Evolutionary conservation across 352 stramenopile species (phyloP).

Genomic region (Thalassiosira livingstoniorum): DNA sequence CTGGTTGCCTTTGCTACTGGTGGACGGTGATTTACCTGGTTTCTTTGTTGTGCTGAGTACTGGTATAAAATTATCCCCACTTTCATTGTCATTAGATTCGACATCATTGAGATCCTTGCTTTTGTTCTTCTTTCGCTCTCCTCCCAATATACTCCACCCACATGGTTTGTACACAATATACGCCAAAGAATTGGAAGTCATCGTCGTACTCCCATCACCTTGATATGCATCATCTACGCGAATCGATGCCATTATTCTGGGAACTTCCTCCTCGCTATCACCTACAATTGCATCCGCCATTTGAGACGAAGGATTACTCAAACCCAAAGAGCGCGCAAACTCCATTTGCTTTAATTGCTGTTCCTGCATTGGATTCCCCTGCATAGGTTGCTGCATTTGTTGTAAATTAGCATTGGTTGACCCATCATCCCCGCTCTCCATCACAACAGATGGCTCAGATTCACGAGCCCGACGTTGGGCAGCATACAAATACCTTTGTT

Average conservation of each 20-base stretch:
- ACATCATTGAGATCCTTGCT: not conserved
- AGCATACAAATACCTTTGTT: slow-evolving; percentile 77
- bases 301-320: slow-evolving; percentile 53
- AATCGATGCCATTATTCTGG: slow-evolving; percentile 62
- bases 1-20: slow-evolving; percentile 35
- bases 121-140: slow-evolving; percentile 35
- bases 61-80: slow-evolving; percentile 5
- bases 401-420: not conserved
- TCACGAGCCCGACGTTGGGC: slow-evolving; percentile 51
- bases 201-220: slow-evolving; percentile 18
- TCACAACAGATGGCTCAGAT: not conserved
- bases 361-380: slow-evolving; percentile 26
- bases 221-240: slow-evolving; percentile 52
- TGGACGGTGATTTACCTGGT: slow-evolving; percentile 1
- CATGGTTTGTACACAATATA: slow-evolving; percentile 81
- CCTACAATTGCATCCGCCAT: slow-evolving; percentile 64
- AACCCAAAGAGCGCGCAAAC: slow-evolving; percentile 47
- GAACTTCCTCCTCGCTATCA: slow-evolving; percentile 44
- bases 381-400: not conserved
- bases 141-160: slow-evolving; percentile 79
- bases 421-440: slow-evolving; percentile 8
- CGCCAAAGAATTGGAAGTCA: slow-evolving; percentile 66
- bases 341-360: slow-evolving; percentile 33
- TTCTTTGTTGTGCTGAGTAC: slow-evolving; percentile 14
- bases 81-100: slow-evolving; percentile 3